Evolutionary conservation across 176 grass and related monocot species (phyloP).

Genomic region (Olyra latifolia): DNA sequence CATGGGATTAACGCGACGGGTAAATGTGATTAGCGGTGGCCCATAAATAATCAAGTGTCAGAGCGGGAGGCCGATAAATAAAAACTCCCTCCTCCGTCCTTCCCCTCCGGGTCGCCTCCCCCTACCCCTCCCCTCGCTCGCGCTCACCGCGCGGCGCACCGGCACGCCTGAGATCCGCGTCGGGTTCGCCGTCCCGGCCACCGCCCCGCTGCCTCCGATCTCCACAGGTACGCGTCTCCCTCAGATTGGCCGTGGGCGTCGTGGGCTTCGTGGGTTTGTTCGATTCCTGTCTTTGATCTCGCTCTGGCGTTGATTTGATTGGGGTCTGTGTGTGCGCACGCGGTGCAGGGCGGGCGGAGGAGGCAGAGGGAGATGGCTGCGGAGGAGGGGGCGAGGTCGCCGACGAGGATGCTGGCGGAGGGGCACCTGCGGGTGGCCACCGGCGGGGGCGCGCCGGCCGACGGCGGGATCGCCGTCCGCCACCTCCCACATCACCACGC

Average conservation of each 20-base stretch:
- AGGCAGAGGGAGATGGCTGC: slow-evolving; percentile 49
- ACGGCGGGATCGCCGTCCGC: slow-evolving; percentile 66
- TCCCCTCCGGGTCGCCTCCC: neutral
- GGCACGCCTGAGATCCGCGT: slow-evolving; percentile 40
- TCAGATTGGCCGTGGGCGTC: neutral
- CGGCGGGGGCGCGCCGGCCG: slow-evolving; percentile 45
- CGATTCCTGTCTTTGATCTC: neutral
- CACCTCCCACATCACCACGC: slow-evolving; percentile 57
- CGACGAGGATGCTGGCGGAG: slow-evolving; percentile 63
- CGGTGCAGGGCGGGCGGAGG: slow-evolving; percentile 31
- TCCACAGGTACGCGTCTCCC: slow-evolving; percentile 27
- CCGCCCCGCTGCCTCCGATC: slow-evolving; percentile 35
- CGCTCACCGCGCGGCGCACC: slow-evolving; percentile 3
- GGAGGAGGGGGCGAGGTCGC: slow-evolving; percentile 55
- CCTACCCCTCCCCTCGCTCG: neutral
- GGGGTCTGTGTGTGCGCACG: neutral
- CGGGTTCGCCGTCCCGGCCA: neutral
- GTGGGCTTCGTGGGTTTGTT: rapidly evolving
- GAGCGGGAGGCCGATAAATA: slow-evolving; percentile 17
- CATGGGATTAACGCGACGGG: neutral
- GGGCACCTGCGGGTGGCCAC: slow-evolving; percentile 58
- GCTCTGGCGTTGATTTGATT: slow-evolving; percentile 10
- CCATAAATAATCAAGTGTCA: slow-evolving; percentile 12
- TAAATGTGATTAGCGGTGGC: slow-evolving; percentile 14
- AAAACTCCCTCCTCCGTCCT: neutral